Evolutionary conservation across 1,139 yeast genomes (phyloP), one percentile per base, ranked within the genome.

Genomic region (Protomyces arabidopsidicola): DNA sequence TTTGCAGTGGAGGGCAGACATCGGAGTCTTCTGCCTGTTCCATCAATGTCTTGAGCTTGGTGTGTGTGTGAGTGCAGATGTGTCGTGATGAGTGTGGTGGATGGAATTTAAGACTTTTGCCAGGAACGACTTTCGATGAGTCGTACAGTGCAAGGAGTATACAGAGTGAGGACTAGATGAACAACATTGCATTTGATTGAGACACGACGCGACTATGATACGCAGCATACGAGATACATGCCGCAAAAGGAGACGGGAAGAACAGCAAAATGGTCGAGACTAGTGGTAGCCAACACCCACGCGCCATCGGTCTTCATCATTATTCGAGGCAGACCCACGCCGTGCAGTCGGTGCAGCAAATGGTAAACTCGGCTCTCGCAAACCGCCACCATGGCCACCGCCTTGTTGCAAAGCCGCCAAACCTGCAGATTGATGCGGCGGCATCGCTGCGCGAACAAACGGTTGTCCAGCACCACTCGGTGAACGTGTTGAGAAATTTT

Each of bases 251-350:
- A 27, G 31, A 27, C 6, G 31, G 31, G 31, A 39, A 39, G 3
- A 39, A 27, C 8, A 27, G 31, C 31, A 27, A 2, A 27, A 27
- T 8, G 14, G 12, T 1, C 20, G 3, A 2, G 12, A 9, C 27
- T 34, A 52, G 52, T 52, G 62, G 16, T 58, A 58, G 12, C 62
- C 62, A 12, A 58, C 62, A 14, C 62, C 62, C 16, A 58, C 62
- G n/a, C 62, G 34, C 62, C 62, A 58, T 9, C 62, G 27, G 35
- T 58, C 62, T 10, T 42, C 55, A 18, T 48, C 52, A 22, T 58
- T 50, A 42, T 55, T 58, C 34, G 56, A 55, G 22, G 62, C 51
- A 52, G 56, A 51, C 42, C 39, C 56, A 16, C 42, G 27, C 10
- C 62, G 48, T 8, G 56, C 34, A 2, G 55, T 55, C 38, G 52